phyloP scores from a whole-genome alignment of 1,139 yeast species.

The Debaryomyces sp. region DNA sequence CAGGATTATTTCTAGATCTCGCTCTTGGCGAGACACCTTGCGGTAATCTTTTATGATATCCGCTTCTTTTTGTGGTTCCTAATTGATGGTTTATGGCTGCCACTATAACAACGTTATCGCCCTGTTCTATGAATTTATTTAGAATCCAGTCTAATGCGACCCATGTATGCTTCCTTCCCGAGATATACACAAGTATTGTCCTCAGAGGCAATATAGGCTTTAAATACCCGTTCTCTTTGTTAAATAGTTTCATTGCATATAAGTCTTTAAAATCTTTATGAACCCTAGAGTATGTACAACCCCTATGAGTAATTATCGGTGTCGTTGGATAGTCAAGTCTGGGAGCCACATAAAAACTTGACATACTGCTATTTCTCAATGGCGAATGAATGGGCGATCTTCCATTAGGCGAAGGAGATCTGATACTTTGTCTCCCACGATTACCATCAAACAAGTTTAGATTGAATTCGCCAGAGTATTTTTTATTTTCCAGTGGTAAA shows the following conservation, averaged over 20 bases:
- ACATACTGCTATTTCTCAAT: conserved; percentile 11
- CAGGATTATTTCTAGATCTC: conserved; percentile 38
- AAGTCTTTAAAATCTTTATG: conserved; percentile 48
- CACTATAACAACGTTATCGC: conserved; percentile 66
- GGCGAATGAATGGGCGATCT: conserved; percentile 18
- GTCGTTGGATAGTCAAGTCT: conserved; percentile 46
- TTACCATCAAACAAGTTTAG: conserved; percentile 3
- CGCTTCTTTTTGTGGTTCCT: conserved; percentile 2
- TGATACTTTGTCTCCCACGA: conserved; percentile 18
- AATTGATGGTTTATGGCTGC: conserved; percentile 33
- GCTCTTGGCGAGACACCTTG: conserved; percentile 26
- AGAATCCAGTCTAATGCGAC: conserved; percentile 74
- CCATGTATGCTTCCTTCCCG: conserved; percentile 79
- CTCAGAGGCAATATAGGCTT: conserved; percentile 53
- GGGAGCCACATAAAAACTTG: conserved; percentile 7
- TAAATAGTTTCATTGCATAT: conserved; percentile 33
- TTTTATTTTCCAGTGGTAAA: background rate
- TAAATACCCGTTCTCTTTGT: conserved; percentile 18
- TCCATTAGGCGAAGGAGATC: conserved; percentile 19
- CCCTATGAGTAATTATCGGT: conserved; percentile 54
- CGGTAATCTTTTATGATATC: background rate
- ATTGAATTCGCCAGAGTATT: background rate
- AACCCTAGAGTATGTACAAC: conserved; percentile 51
- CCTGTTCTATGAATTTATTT: conserved; percentile 52
- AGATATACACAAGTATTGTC: conserved; percentile 61